Evolutionary conservation across 2,329 filamentous ascomycete genomes (phyloP), one percentile per base, ranked within the genome.

Genomic region (Colletotrichum chlorophyti): DNA sequence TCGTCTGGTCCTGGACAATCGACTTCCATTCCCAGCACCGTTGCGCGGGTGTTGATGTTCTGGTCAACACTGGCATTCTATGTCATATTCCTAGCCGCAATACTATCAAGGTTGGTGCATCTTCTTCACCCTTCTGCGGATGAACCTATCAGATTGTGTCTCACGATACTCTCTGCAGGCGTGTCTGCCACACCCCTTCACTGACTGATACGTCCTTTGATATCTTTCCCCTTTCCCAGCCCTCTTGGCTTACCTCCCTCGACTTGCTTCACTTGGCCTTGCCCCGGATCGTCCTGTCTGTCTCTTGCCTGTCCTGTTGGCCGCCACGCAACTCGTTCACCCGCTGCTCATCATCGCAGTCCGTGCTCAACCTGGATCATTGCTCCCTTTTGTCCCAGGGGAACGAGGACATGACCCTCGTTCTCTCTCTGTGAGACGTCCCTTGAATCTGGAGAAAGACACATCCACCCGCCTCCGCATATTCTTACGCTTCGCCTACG

Each of bases 51-150:
- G n/a, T n/a, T n/a, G 45, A 21, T 47, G 26, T 21, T 26, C 15
- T 41, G 37, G 17, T 42, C 15, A 32, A 48, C 48, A 48, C 49
- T 54, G 49, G 54, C 42, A 58, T 43, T 38, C 24, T 9, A 24
- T n/a, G n/a, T 47, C 41, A 53, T 38, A 53, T 42, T 24, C 29
- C 24, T 34, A 38, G 32, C 40, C 23, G 15, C 9, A n/a, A 17
- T 29, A 46, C 17, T 27, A 42, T 43, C 41, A 27, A 26, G 41
- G 27, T 27, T 41, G 32, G n/a, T 5, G 40, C 17, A 46, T 15
- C 41, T 11, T 26, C 6, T 15, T 19, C 8, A 10, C 19, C 11
- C 29, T 24, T 19, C 19, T 24, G 31, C n/a, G 29, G 21, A 34
- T 47, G 23, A 21, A 12, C 35, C 21, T 31, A 23, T 21, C 32